Base-by-base conservation (phyloP, 345 rosid species). In the Pseudoturritis turrita region DNA sequence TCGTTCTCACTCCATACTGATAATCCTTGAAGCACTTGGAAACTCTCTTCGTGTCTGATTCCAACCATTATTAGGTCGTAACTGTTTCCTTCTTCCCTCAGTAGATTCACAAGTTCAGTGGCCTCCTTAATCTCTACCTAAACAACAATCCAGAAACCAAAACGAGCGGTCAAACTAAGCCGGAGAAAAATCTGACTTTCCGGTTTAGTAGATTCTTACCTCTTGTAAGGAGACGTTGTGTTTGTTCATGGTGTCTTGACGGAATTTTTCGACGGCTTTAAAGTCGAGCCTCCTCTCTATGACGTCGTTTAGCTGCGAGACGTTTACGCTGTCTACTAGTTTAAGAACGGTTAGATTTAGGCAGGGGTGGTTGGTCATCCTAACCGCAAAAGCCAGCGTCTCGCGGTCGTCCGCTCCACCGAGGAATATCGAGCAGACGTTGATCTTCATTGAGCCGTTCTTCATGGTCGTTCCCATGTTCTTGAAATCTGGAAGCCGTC, bases 391-490 rank as follows among this genome's bases (percentile, higher is more conserved):
- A 2, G 82, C 82, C 7, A 83, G 46, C 0, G 79, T 51, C 49
- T 83, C 83, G 3, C 82, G 82, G 39, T 83, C 86, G 56, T 83
- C 86, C 0, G 79, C 46, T 14, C 86, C 86, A 7, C 84, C 82
- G 1, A 83, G 19, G n/a, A 83, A 80, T 13, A 80, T 5, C 10
- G 70, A 67, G 4, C 79, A 78, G 1, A 70, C 49, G 7, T 77
- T 72, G 61, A 61, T 60, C 14, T 25, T 47, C 43, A 14, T 17
- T 5, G 35, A 37, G 2, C 10, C 11, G 57, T 58, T 40, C 33
- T 31, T 52, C 10, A 1, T 43, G 2, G 35, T 15, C 3, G 56
- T 7, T 37, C 44, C 67, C 43, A 68, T n/a, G 41, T 59, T 37
- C 56, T 28, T 71, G 31, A 71, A 61, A 26, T 70, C 37, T 1